Evolutionary conservation across 2,329 filamentous ascomycete genomes (phyloP), one percentile per base, ranked within the genome.

Genomic region (Diplocarpon mali): DNA sequence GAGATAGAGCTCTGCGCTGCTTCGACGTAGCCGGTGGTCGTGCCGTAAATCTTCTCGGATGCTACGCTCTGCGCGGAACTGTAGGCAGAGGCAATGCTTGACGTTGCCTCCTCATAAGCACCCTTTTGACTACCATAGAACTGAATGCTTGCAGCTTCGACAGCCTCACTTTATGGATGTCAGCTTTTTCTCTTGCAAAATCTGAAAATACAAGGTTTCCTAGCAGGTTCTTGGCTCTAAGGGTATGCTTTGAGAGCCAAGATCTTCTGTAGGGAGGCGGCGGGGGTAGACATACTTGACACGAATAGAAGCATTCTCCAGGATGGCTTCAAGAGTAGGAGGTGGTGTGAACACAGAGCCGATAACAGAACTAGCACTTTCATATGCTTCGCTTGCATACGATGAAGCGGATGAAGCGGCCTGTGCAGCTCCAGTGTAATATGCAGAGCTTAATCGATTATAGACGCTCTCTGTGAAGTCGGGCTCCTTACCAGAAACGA

Each of bases 381-480:
- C 64, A 46, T 67, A 67, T 12, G 62, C 64, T 20, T 72, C 68
- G 41, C 65, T 69, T 10, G 71, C 70, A 40, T 72, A 70, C 46
- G 71, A 76, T 9, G 67, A 74, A 16, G 68, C 72, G 3, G 71
- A 72, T 0, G 71, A 68, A 5, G 58, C 53, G 3, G 61, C 61
- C 12, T 58, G 44, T 45, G 54, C 46, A 2, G 74, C 66, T 1
- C 78, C 82, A 0, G 79, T 85, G 17, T 78, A 76, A 57, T 90
- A 92, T 0, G 78, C 83, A 2, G 75, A 80, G 45, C 76, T 75
- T 11, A 94, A 71, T 41, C 83, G 76, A 42, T 69, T 77, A 64
- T 87, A 78, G 2, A 90, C 82, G 47, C 83, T 88, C 58, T 93
- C 84, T 0, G 82, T 88, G 57, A 87, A 93, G 12, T 80, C 78